These are phyloP conservation scores for Tetrastigma voinierianum DNA, from an alignment of 164 flowering plant genomes.

Conservation along the genomic window DNA sequence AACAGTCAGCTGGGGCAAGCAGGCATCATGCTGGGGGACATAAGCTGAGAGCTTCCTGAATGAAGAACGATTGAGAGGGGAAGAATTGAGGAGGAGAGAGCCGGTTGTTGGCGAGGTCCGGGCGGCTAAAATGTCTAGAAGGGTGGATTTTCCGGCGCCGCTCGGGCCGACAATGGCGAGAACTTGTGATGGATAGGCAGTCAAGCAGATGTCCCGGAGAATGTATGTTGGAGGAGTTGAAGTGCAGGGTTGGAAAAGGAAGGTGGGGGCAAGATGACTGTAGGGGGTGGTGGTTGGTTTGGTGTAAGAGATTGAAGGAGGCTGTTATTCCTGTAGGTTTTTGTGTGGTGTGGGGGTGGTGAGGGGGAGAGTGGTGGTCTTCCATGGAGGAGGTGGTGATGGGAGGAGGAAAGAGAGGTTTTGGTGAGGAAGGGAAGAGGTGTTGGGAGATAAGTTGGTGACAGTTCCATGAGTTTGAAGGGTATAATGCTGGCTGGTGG, in stretches of 20 bases:
- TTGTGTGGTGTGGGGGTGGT: constrained; percentile 24
- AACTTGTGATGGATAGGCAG: constrained; percentile 72
- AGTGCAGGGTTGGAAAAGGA: constrained; percentile 48
- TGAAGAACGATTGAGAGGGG: constrained; percentile 57
- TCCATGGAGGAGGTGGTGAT: constrained; percentile 21
- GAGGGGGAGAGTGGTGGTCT: constrained; percentile 9
- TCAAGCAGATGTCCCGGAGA: constrained; percentile 60
- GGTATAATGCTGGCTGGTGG: constrained; percentile 6
- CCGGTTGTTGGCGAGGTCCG: constrained; percentile 65
- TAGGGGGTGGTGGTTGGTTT: constrained; percentile 40
- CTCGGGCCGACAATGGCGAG: constrained; percentile 93
- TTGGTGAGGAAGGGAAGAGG: background rate
- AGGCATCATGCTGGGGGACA: constrained; percentile 87
- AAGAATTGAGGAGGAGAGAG: constrained; percentile 60
- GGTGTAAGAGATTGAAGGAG: constrained; percentile 62
- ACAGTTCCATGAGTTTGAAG: background rate
- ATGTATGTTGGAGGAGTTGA: constrained; percentile 53
- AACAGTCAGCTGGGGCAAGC: constrained; percentile 74
- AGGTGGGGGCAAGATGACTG: constrained; percentile 5
- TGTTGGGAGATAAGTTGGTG: background rate
- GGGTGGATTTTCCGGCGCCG: constrained; percentile 93
- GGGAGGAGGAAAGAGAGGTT: constrained; percentile 13
- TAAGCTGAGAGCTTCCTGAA: constrained; percentile 80
- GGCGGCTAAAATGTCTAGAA: constrained; percentile 83
- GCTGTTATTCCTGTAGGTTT: constrained; percentile 60